Percentiles rank a stretch among this genome's conserved stretches.
phyloP scores from a whole-genome alignment of 306 rosid species.

The Pachyrhizus erosus region DNA sequence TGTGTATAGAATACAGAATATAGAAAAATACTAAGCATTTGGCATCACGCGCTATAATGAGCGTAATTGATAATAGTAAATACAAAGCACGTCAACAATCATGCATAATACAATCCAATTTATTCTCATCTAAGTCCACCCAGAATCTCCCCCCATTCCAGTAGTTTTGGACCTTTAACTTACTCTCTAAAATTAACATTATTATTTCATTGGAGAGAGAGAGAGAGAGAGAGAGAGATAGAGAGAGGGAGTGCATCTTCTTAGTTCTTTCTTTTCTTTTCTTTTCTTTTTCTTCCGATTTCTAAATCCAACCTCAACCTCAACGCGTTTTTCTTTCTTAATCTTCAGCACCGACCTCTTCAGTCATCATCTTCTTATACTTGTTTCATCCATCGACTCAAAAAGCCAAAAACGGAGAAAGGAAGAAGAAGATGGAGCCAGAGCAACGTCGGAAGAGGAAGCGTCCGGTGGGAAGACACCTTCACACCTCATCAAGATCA shows the following conservation, averaged over 20 bases:
- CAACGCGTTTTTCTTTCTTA: not conserved
- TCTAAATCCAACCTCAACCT: slow-evolving; percentile 3
- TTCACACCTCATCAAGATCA: slow-evolving; percentile 50
- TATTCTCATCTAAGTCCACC: not conserved
- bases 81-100: not conserved
- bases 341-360: not conserved
- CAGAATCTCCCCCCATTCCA: slow-evolving; percentile 31
- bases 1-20: no score
- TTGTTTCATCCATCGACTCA: not conserved
- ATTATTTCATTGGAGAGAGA: not conserved
- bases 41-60: not conserved
- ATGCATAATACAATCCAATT: slow-evolving; percentile 1
- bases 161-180: slow-evolving; percentile 2
- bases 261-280: not conserved
- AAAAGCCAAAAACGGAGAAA: not conserved
- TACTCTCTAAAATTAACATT: not conserved
- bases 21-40: no score
- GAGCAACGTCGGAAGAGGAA: slow-evolving; percentile 76
- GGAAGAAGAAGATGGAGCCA: slow-evolving; percentile 64
- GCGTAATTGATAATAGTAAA: not conserved
- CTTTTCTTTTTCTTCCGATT: not conserved
- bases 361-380: not conserved
- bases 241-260: slow-evolving; percentile 11
- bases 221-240: not conserved
- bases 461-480: slow-evolving; percentile 45